A percentile compares a stretch with the other conserved stretches of the same genome.
Evolutionary conservation across 768 basidiomycete species (phyloP).

Genomic region (Russula lepida): DNA sequence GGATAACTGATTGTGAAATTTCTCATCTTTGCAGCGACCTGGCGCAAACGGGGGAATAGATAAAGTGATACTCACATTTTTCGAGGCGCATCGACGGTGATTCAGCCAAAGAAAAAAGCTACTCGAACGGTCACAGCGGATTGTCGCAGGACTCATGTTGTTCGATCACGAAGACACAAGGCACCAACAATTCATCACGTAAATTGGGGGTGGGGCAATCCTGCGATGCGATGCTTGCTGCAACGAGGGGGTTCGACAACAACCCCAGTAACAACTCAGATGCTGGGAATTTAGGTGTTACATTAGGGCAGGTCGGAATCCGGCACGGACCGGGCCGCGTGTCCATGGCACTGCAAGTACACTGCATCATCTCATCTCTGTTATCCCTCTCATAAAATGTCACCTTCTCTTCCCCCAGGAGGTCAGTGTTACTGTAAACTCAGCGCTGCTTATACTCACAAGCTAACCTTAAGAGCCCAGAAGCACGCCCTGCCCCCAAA

Average conservation of each 20-base stretch:
- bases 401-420: conserved; percentile 12
- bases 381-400: background rate
- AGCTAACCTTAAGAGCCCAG: conserved; percentile 8
- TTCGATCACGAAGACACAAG: background rate
- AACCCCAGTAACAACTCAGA: no score
- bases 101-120: background rate
- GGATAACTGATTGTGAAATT: conserved; percentile 18
- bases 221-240: no score
- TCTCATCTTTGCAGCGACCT: conserved; percentile 10
- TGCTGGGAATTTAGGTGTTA: no score
- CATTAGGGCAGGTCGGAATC: conserved; percentile 4
- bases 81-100: background rate
- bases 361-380: background rate
- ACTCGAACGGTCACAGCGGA: background rate
- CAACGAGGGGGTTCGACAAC: no score
- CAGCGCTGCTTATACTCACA: background rate
- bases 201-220: no score
- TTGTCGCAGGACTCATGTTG: background rate
- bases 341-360: background rate
- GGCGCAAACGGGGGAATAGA: background rate
- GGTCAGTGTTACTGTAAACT: background rate
- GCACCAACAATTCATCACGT: no score
- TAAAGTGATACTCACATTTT: conserved; percentile 7
- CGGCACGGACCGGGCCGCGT: background rate
- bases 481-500: conserved; percentile 41